A percentile compares a stretch with the other conserved stretches of the same genome.
These are phyloP conservation scores for Chaetoceros muelleri DNA, from an alignment of 108 stramenopile species.

Conservation along the genomic window DNA sequence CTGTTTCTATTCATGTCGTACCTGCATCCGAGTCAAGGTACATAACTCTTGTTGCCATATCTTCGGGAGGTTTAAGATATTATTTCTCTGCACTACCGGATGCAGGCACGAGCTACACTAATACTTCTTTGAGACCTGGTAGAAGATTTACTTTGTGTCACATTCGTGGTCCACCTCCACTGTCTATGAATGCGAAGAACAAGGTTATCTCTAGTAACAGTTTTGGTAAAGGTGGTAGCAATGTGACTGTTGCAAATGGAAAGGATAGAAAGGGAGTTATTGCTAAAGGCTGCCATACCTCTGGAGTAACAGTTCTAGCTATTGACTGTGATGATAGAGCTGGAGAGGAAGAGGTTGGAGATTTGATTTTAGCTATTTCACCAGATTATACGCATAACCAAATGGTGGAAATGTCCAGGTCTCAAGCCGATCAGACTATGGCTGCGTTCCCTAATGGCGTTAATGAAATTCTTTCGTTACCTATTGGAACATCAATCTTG, in stretches of 20 bases:
- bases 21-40: slow-evolving; percentile 46
- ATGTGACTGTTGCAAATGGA: slow-evolving; percentile 23
- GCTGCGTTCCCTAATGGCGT: slow-evolving; percentile 37
- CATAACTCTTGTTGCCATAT: slow-evolving; percentile 68
- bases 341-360: slow-evolving; percentile 11
- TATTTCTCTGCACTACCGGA: slow-evolving; percentile 51
- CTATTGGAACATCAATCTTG: slow-evolving; percentile 26
- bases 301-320: slow-evolving; percentile 58
- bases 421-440: neutral
- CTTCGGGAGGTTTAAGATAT: slow-evolving; percentile 67
- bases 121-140: neutral
- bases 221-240: slow-evolving; percentile 7
- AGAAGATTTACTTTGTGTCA: slow-evolving; percentile 65
- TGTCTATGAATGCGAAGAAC: slow-evolving; percentile 14
- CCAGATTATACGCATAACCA: slow-evolving; percentile 37
- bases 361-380: slow-evolving; percentile 45
- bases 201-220: slow-evolving; percentile 13
- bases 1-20: slow-evolving; percentile 66
- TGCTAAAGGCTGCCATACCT: slow-evolving; percentile 21
- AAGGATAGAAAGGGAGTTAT: slow-evolving; percentile 1
- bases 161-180: slow-evolving; percentile 68
- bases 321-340: slow-evolving; percentile 25
- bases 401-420: too few relatives aligned
- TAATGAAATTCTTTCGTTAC: slow-evolving; percentile 57
- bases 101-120: neutral